Percentiles rank a stretch among this genome's conserved stretches.
phyloP scores from a whole-genome alignment of 2,329 filamentous ascomycete genomes.

The Fulvia fulva region DNA sequence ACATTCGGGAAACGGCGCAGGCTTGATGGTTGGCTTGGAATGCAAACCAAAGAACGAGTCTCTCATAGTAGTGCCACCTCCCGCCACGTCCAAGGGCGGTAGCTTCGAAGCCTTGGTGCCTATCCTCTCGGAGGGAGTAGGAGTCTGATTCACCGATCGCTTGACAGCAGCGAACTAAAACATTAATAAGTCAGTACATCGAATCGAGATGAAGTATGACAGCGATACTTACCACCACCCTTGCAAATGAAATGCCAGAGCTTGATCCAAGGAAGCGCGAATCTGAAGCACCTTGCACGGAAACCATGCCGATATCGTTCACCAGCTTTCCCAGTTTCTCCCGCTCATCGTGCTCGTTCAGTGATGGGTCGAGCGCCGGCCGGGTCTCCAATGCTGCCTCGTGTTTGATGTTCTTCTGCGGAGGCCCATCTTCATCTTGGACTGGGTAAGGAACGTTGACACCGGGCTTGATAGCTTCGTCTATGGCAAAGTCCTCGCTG shows the following conservation, averaged over 20 bases:
- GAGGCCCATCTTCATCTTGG: conserved; percentile 17
- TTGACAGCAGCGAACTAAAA: conserved; percentile 95
- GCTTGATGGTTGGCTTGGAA: conserved; percentile 80
- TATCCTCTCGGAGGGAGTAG: conserved; percentile 60
- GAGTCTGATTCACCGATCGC: conserved; percentile 57
- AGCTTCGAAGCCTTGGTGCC: conserved; percentile 52
- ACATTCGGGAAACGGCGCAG: conserved; percentile 76
- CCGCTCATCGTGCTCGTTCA: conserved; percentile 51
- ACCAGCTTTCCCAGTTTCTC: conserved; percentile 63
- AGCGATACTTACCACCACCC: too few relatives aligned
- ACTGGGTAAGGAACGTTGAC: conserved; percentile 35
- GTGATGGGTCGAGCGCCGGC: conserved; percentile 24
- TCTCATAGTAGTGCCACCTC: conserved; percentile 74
- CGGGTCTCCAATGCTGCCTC: neutral
- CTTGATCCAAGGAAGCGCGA: conserved; percentile 78
- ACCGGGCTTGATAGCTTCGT: conserved; percentile 33
- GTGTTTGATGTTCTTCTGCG: conserved; percentile 7
- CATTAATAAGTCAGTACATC: too few relatives aligned
- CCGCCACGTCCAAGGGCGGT: conserved; percentile 46
- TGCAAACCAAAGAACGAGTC: conserved; percentile 98
- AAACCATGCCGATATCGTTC: conserved; percentile 69
- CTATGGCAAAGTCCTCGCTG: conserved; percentile 55
- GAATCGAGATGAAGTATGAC: too few relatives aligned
- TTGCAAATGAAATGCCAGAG: conserved; percentile 88
- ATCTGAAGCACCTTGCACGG: conserved; percentile 69